Evolutionary conservation across 106 monocot genomes (phyloP), one percentile per base, ranked within the genome.

Genomic region (Amphibolis antarctica): DNA sequence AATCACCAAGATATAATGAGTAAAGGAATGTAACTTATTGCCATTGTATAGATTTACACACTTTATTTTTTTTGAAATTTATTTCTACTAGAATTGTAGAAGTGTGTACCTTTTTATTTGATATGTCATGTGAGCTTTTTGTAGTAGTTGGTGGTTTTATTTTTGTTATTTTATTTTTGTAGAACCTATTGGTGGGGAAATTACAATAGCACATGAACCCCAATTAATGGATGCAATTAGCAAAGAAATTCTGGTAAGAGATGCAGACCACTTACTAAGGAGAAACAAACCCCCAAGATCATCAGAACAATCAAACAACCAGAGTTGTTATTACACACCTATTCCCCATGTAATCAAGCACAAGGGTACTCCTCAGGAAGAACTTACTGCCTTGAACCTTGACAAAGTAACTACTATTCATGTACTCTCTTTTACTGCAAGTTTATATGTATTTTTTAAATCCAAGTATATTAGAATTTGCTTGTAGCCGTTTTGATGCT

Each of bases 131-230:
- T 36, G 2, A 36, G 36, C 7, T 36, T 36, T 36, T 36, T 36
- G n/a, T n/a, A n/a, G n/a, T n/a, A n/a, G n/a, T n/a, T n/a, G n/a
- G n/a, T n/a, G n/a, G n/a, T n/a, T n/a, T n/a, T n/a, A 36, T 36
- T 36, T 36, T 36, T 36, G 7, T 36, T 3, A 25, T 22, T 26
- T 50, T 72, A 53, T 12, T 26, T 70, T 71, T 63, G 47, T 77
- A 98, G 98, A 91, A 70, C 91, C 98, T 28, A 58, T 85, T 69
- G 86, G 78, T 46, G 84, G 82, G 42, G 91, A 91, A 29, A 91
- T 88, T 66, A 64, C 82, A 52, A 71, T 91, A 62, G 64, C 63
- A 13, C 60, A 77, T 73, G 91, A 98, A 68, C 66, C 86, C 71
- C 71, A 46, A 75, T 73, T 77, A 25, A 58, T 76, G 12, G 73